Percentiles rank a stretch among this genome's conserved stretches.
Conservation (phyloP, 768 basidiomycete species). For the Mycena amicta region DNA sequence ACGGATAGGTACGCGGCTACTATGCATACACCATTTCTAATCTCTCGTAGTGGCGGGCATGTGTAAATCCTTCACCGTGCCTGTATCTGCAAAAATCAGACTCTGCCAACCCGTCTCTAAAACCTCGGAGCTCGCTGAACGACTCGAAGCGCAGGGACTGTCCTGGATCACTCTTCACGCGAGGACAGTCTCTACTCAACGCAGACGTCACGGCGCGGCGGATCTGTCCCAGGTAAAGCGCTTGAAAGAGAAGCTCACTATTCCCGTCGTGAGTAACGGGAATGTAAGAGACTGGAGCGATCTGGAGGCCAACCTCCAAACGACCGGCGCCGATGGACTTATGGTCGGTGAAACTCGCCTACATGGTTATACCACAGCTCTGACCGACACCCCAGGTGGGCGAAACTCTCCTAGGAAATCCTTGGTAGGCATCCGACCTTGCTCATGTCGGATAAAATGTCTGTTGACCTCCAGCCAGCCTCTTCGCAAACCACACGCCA, state of each 20-base stretch:
- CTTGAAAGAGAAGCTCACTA: slow-evolving; percentile 50
- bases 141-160: slow-evolving; percentile 65
- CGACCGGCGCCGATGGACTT: slow-evolving; percentile 68
- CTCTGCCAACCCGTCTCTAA: slow-evolving; percentile 55
- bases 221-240: slow-evolving; percentile 60
- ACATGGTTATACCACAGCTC: too few species aligned
- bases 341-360: slow-evolving; percentile 84
- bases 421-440: slow-evolving; percentile 55
- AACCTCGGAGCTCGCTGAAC: slow-evolving; percentile 58
- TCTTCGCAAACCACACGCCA: slow-evolving; percentile 57
- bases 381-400: too few species aligned
- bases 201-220: slow-evolving; percentile 74
- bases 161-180: slow-evolving; percentile 77
- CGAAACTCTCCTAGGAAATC: slow-evolving; percentile 77
- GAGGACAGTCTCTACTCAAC: slow-evolving; percentile 67
- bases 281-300: slow-evolving; percentile 69
- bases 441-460: background rate
- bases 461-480: slow-evolving; percentile 36
- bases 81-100: slow-evolving; percentile 66
- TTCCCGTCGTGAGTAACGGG: slow-evolving; percentile 78
- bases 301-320: slow-evolving; percentile 51
- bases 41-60: slow-evolving; percentile 58
- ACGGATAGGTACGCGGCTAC: slow-evolving; percentile 52
- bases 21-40: background rate
- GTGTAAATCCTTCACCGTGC: slow-evolving; percentile 62